Evolutionary conservation across 768 basidiomycete species (phyloP).

Genomic region (Lactarius akahatsu): DNA sequence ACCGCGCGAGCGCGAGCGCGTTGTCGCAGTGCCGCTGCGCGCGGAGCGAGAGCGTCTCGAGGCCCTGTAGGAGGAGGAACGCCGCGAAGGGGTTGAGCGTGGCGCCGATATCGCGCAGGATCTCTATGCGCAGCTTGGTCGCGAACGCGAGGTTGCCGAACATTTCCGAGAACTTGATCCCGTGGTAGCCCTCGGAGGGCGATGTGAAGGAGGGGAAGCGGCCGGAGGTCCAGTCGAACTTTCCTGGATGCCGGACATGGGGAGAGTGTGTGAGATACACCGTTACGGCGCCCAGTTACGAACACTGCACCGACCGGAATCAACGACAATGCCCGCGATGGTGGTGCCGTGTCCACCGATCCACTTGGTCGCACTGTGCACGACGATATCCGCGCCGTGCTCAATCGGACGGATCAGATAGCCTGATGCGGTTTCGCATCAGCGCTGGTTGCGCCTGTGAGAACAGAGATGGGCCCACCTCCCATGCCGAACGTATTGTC

Average conservation of each 20-base stretch:
- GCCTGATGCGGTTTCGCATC: conserved; percentile 26
- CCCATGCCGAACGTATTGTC: conserved; percentile 81
- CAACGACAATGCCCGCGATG: conserved; percentile 73
- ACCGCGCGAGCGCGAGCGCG: conserved; percentile 64
- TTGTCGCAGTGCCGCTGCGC: conserved; percentile 71
- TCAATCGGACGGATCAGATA: conserved; percentile 71
- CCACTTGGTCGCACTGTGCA: conserved; percentile 84
- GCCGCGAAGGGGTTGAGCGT: conserved; percentile 68
- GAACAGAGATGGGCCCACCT: conserved; percentile 35
- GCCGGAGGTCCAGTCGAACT: conserved; percentile 74
- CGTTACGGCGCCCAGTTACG: background rate
- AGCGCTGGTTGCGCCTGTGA: background rate
- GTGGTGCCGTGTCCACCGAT: conserved; percentile 80
- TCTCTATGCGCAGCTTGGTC: conserved; percentile 60
- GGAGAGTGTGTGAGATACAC: background rate
- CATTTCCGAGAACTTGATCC: conserved; percentile 60
- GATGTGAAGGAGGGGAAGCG: conserved; percentile 74
- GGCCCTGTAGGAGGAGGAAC: conserved; percentile 73
- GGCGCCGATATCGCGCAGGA: conserved; percentile 67
- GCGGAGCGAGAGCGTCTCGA: conserved; percentile 74
- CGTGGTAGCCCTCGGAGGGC: conserved; percentile 76
- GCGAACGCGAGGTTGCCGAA: conserved; percentile 68
- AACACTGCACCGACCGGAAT: conserved; percentile 49
- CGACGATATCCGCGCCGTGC: conserved; percentile 76
- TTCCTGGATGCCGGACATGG: conserved; percentile 41